Evolutionary conservation across 768 basidiomycete species (phyloP), one percentile per base, ranked within the genome.

Genomic region (Panaeolus cyanescens): DNA sequence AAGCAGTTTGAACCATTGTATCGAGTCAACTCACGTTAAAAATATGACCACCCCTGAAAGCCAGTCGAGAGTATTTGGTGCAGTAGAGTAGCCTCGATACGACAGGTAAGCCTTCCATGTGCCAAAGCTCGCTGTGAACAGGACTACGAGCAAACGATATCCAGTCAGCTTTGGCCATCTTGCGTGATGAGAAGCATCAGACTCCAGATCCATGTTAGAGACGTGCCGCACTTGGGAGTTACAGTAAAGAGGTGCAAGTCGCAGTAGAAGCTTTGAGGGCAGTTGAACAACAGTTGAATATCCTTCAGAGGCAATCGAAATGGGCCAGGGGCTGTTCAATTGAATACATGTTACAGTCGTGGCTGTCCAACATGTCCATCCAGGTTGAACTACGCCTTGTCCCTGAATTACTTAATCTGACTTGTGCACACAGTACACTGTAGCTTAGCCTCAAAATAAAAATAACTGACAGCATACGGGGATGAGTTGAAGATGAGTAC

Each of bases 51-150:
- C 72, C 6, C 72, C 72, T 53, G 68, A 70, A 13, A 71, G 54
- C 73, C 71, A 73, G 55, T 72, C 72, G 22, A 72, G 37, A 12
- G 71, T 71, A 22, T 62, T 70, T 19, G 71, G 68, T 15, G 68
- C 68, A 13, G 72, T 73, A 4, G 68, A 72, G 33, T 67, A 60
- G 17, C 71, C 71, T 12, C 65, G 58, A 56, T 72, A 71, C 9
- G 73, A 66, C 22, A 71, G 58, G 30, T 59, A 64, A 12, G 70
- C 69, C 56, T 72, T 72, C n/a, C 61, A 67, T 13, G 68, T 37
- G 7, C 72, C 70, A 56, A 73, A 70, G 5, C 61, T 59, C 20
- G 65, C 64, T 8, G 71, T 67, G 50, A 68, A 64, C 13, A 32
- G 37, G 33, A 73, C 42, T 34, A 71, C 70, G 42, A 72, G 65